phyloP scores from a whole-genome alignment of 208 protist genomes.

The Trypanosoma vivax region DNA sequence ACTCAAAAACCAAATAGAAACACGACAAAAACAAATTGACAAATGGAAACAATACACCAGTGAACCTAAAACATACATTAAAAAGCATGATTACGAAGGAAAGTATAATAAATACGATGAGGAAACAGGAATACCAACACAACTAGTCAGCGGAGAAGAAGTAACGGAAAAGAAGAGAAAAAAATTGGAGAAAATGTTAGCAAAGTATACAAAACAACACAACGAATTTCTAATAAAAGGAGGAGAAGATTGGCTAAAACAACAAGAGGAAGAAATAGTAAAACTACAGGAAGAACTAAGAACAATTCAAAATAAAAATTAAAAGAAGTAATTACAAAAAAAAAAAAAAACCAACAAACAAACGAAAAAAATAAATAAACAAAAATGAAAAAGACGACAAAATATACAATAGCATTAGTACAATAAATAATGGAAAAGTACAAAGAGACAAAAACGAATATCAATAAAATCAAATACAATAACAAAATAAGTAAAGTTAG shows the following conservation, averaged over 20 bases:
- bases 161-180: slow-evolving; percentile 61
- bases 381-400: too few species aligned
- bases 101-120: slow-evolving; percentile 48
- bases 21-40: slow-evolving; percentile 49
- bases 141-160: slow-evolving; percentile 25
- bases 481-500: too few species aligned
- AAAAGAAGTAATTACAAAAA: slow-evolving; percentile 11
- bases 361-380: slow-evolving; percentile 12
- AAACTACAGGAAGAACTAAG: slow-evolving; percentile 14
- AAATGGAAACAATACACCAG: slow-evolving; percentile 58
- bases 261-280: slow-evolving; percentile 43
- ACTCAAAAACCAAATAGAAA: slow-evolving; percentile 54
- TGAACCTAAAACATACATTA: slow-evolving; percentile 38
- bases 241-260: slow-evolving; percentile 38
- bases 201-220: slow-evolving; percentile 62
- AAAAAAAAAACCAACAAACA: neutral
- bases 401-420: too few species aligned
- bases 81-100: slow-evolving; percentile 8
- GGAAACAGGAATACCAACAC: slow-evolving; percentile 44
- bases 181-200: slow-evolving; percentile 63
- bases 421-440: too few species aligned
- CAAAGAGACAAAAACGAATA: too few species aligned
- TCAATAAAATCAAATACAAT: too few species aligned
- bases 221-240: slow-evolving; percentile 62
- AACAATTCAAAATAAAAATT: slow-evolving; percentile 1